Evolutionary conservation across 306 rosid species (phyloP), one percentile per base, ranked within the genome.

Genomic region (Alnus glutinosa): DNA sequence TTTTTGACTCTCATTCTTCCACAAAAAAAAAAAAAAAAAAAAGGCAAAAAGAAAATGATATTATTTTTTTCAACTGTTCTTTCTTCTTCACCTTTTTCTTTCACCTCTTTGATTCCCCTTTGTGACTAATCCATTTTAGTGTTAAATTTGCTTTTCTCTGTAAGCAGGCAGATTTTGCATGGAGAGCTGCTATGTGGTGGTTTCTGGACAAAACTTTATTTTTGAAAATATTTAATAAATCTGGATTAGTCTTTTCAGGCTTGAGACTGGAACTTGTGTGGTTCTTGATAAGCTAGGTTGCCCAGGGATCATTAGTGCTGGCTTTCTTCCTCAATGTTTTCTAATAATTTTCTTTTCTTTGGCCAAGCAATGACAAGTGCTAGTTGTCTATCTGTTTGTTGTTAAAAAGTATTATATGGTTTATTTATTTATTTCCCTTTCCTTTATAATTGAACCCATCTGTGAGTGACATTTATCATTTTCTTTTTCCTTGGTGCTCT

Each of bases 401-500:
- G 48, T 7, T 1, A 15, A 16, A 37, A 36, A 16, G n/a, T 55
- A 64, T 36, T 34, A 15, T 70, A 10, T 67, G 34, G 36, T 46
- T n/a, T 49, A 18, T 2, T 4, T 59, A 19, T 74, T n/a, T 44
- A 13, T 23, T 75, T 46, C 51, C 49, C 19, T 36, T 70, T 30
- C 46, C 50, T 55, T 12, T 11, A 44, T 4, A 4, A 50, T 15
- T 61, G 32, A 59, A 52, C 39, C 39, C 58, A 50, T 71, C 49
- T 74, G 44, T 58, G 16, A 30, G 58, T 49, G 5, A 23, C 28
- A 23, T 23, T 23, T 23, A 23, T 23, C 19, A 42, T 78, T 66
- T 71, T 11, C 8, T 48, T 47, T 47, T 69, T 73, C 59, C 14
- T 80, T 79, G 73, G 66, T 81, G 63, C 81, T 59, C 78, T 79